A percentile compares a stretch with the other conserved stretches of the same genome.
phyloP scores from a whole-genome alignment of 73 alveolate species.

The Paramecium biaurelia region DNA sequence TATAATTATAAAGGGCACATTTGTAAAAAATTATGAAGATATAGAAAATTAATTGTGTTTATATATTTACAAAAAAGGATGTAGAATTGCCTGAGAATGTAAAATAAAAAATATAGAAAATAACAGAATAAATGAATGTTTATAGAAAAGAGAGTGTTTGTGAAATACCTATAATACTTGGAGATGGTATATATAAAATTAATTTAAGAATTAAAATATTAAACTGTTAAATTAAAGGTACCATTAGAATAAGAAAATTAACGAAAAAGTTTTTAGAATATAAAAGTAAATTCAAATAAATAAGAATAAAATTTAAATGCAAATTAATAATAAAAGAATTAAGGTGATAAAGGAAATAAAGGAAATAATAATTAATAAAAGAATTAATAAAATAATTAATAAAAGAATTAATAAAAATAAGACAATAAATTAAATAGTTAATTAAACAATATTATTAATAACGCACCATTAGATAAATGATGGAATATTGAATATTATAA shows the following conservation, averaged over 20 bases:
- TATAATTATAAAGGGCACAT: background rate
- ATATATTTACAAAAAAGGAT: background rate
- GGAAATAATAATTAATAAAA: background rate
- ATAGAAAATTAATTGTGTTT: background rate
- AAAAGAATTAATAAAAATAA: background rate
- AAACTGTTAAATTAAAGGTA: background rate
- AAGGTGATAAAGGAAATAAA: background rate
- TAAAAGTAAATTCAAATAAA: background rate
- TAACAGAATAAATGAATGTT: background rate
- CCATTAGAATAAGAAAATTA: background rate
- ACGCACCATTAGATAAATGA: background rate
- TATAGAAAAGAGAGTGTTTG: background rate
- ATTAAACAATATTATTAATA: background rate
- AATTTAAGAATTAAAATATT: background rate
- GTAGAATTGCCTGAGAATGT: background rate
- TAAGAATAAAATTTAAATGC: background rate
- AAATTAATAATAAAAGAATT: background rate
- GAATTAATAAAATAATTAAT: background rate
- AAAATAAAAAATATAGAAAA: background rate
- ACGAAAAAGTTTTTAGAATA: background rate
- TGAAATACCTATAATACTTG: conserved; percentile 14
- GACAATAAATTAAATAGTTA: background rate
- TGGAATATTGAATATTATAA: background rate
- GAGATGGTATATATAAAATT: background rate
- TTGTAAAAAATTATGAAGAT: background rate